Base-by-base conservation (phyloP, 805 yeast genomes). In the Kazachstania psychrophila region DNA sequence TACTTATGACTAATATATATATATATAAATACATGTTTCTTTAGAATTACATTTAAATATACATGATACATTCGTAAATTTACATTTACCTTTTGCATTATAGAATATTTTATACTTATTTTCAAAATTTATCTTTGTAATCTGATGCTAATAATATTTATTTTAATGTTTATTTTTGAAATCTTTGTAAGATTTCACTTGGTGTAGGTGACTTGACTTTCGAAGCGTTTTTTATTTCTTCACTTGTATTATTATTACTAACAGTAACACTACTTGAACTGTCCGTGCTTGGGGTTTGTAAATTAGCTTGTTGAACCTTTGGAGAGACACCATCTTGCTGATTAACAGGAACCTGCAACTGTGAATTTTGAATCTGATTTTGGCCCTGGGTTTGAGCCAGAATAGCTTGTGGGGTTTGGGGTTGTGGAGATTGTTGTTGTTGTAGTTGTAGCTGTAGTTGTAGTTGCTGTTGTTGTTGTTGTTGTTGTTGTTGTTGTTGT, bases 171-270 rank as follows among this genome's bases (percentile, higher is more conserved):
- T 56, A 62, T 31, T 53, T 61, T 41, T 61, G 65, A 23, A 49
- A 45, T 18, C 56, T 45, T 41, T 56, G 61, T 19, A 54, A 45
- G 32, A 55, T 54, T 37, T 60, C 65, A 36, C 45, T 56, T 9
- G 60, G 58, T 2, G 62, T 54, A 3, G 63, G 61, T 19, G 62
- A 54, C 24, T 42, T 44, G 9, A 50, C 44, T 39, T 50, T 50
- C 3, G 36, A n/a, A n/a, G n/a, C n/a, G n/a, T n/a, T n/a, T n/a
- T n/a, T 27, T 18, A 15, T 13, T 5, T 32, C 13, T 23, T 25
- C 20, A 25, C 14, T 25, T 6, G 6, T 10, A 18, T 23, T 27
- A n/a, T 26, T 27, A 30, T 20, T 28, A 12, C 6, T 16, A 6
- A 13, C 20, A 28, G 14, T 27, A 9, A 9, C 11, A 27, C 22